These are phyloP conservation scores for Mortierella sp. DNA, from an alignment of 371 early-diverging fungal species.

Conservation along the genomic window DNA sequence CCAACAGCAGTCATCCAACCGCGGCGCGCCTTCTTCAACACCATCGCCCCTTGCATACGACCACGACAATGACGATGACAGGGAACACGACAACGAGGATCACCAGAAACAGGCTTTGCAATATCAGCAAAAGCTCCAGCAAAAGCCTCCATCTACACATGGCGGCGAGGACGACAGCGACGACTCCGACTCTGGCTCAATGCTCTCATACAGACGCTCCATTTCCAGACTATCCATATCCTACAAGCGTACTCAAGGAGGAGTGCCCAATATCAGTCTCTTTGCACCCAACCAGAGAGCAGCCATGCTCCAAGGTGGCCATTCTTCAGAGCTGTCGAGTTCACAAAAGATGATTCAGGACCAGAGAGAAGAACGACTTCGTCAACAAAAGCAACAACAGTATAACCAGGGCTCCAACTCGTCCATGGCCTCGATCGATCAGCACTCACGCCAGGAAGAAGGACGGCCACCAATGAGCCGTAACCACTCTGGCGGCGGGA, in stretches of 20 bases:
- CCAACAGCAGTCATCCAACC: constrained; percentile 13
- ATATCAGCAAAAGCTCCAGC: constrained; percentile 57
- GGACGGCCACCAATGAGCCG: constrained; percentile 24
- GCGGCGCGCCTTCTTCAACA: constrained; percentile 44
- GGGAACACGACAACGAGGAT: constrained; percentile 31
- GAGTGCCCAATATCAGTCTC: constrained; percentile 51
- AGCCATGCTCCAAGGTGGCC: constrained; percentile 29
- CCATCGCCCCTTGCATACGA: constrained; percentile 36
- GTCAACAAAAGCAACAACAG: constrained; percentile 40
- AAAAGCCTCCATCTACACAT: constrained; percentile 48
- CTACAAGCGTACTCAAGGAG: constrained; percentile 33
- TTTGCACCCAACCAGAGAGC: constrained; percentile 50
- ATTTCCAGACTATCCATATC: constrained; percentile 51
- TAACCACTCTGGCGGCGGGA: neutral
- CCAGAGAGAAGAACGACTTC: constrained; percentile 54
- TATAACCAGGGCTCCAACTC: constrained; percentile 14
- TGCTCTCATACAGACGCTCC: constrained; percentile 48
- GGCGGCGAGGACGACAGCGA: constrained; percentile 54
- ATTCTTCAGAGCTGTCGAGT: constrained; percentile 19
- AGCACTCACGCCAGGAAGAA: constrained; percentile 34
- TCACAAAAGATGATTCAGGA: constrained; percentile 58
- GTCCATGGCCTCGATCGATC: constrained; percentile 34
- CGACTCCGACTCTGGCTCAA: constrained; percentile 48
- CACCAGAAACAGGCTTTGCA: constrained; percentile 57
- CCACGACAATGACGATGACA: constrained; percentile 37